Base-by-base conservation (phyloP, 352 stramenopile genomes). In the Globisporangium alternatum region DNA sequence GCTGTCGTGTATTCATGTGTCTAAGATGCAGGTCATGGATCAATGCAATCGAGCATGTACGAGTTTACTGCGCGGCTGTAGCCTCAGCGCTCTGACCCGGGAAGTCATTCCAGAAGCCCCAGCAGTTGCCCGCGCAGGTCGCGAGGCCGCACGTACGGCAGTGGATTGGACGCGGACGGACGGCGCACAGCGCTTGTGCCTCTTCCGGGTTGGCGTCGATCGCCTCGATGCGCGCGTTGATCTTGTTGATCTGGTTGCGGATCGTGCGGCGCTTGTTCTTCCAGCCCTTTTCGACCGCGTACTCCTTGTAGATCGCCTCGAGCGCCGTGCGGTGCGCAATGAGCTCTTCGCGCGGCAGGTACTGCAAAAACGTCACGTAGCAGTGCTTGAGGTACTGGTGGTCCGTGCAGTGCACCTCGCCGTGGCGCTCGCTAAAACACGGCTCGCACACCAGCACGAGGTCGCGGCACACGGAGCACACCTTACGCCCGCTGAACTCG, bases 331-430 rank as follows among this genome's bases (percentile, higher is more conserved):
- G 74, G 21, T 90, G 79, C 51, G 67, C 63, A 1, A 84, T 13
- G 9, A 90, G 65, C 47, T 86, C 60, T 5, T 71, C 54, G 12
- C 76, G 76, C 5, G 77, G 47, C n/a, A 85, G 53, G 65, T 89
- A 90, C 64, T 90, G 80, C 54, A 91, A 45, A 56, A 89, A 91
- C 13, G 81, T 91, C 55, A 78, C 69, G 67, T 91, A 91, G 67
- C 75, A 87, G 66, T 83, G 67, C 69, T 89, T 91, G 51, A 90
- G 69, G 67, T 80, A 83, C 72, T 88, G 79, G 57, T 90, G 81
- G 64, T 88, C 79, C 35, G 75, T 82, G 71, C 81, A 90, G 72
- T 90, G 81, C 56, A 90, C 77, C 65, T 90, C 79, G 48, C 81
- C 81, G 54, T 83, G 76, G 30, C 72, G 79, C 56, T 64, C 66